phyloP scores from a whole-genome alignment of 208 protist genomes.

The Porcisia hertigi region DNA sequence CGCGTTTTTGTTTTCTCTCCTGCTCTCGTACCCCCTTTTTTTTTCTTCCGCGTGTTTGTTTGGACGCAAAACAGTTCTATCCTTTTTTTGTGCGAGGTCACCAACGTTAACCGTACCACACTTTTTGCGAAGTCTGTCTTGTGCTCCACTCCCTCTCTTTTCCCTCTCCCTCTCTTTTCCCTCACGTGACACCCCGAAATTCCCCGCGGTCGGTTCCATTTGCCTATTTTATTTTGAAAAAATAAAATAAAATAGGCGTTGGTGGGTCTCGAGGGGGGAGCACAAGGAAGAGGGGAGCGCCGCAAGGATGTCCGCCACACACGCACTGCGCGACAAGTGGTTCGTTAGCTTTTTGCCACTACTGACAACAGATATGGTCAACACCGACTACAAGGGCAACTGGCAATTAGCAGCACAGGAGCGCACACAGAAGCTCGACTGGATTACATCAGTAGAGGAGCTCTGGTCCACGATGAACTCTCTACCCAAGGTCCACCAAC shows the following conservation, averaged over 20 bases:
- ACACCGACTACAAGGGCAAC: conserved; percentile 79
- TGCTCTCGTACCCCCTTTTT: neutral
- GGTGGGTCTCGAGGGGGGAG: neutral
- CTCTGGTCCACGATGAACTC: conserved; percentile 92
- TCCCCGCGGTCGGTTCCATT: no score
- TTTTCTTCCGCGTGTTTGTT: no score
- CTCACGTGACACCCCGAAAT: no score
- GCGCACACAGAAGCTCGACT: conserved; percentile 78
- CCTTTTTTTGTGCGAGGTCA: neutral
- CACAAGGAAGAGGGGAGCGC: neutral
- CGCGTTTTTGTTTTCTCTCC: neutral
- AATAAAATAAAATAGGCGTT: no score
- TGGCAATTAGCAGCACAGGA: conserved; percentile 83
- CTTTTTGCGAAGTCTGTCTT: neutral
- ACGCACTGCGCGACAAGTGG: conserved; percentile 78
- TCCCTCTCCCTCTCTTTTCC: neutral
- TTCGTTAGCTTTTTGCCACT: conserved; percentile 87
- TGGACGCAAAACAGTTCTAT: neutral
- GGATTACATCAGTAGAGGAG: conserved; percentile 85
- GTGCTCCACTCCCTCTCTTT: neutral
- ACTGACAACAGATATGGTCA: conserved; percentile 69
- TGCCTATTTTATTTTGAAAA: neutral
- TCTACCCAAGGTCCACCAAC: conserved; percentile 78
- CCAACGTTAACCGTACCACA: neutral
- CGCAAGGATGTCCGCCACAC: conserved; percentile 36